phyloP scores from a whole-genome alignment of 2,329 filamentous ascomycete genomes.

The Nemania sp. region DNA sequence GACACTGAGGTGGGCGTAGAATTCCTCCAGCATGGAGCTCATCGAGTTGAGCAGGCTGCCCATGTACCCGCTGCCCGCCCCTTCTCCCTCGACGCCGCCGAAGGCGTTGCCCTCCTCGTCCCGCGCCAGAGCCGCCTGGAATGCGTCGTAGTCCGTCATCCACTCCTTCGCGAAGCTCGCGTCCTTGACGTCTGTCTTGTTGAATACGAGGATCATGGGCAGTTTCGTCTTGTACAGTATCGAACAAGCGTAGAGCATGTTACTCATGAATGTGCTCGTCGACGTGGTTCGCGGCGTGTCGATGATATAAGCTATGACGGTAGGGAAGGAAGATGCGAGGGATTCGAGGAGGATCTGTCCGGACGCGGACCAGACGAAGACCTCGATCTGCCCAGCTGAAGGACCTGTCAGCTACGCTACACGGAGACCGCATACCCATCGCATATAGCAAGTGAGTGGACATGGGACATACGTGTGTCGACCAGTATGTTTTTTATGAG shows the following conservation, averaged over 20 bases:
- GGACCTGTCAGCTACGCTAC: slow-evolving; percentile 2
- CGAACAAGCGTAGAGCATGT: slow-evolving; percentile 98
- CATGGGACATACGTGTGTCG: slow-evolving; percentile 67
- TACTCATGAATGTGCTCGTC: slow-evolving; percentile 98
- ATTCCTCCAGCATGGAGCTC: slow-evolving; percentile 96
- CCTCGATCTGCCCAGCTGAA: slow-evolving; percentile 87
- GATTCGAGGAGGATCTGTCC: slow-evolving; percentile 93
- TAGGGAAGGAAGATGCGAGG: slow-evolving; percentile 91
- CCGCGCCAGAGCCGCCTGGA: slow-evolving; percentile 79
- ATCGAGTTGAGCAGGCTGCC: slow-evolving; percentile 93
- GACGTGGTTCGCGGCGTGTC: slow-evolving; percentile 93
- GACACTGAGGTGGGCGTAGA: slow-evolving; percentile 91
- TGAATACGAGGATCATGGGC: slow-evolving; percentile 98
- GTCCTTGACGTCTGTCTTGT: slow-evolving; percentile 96
- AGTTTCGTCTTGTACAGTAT: slow-evolving; percentile 99
- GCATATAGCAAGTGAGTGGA: too few relatives aligned
- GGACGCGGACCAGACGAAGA: slow-evolving; percentile 97
- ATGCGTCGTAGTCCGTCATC: slow-evolving; percentile 99
- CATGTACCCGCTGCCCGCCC: slow-evolving; percentile 92
- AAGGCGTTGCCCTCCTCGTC: slow-evolving; percentile 82
- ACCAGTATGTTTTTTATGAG: slow-evolving; percentile 84
- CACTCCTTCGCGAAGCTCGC: slow-evolving; percentile 92
- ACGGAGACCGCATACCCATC: background rate
- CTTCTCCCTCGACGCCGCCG: slow-evolving; percentile 71
- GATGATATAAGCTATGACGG: slow-evolving; percentile 95